Evolutionary conservation across 345 rosid genomes (phyloP), one percentile per base, ranked within the genome.

Genomic region (Trapa bicornis): DNA sequence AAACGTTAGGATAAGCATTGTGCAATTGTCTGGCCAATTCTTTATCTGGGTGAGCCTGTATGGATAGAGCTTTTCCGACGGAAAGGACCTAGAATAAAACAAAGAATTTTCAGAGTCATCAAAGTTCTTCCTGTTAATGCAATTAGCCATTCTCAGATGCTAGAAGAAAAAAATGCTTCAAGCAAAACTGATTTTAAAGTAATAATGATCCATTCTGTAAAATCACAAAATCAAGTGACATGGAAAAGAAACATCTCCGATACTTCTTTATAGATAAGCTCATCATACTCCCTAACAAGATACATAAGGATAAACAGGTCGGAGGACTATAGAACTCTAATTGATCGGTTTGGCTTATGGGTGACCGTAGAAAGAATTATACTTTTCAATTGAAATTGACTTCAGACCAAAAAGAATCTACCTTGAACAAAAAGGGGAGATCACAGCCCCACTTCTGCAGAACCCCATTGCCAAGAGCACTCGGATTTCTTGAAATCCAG

Each of bases 381-480:
- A 16, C 3, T 41, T 41, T 15, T 15, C 2, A 50, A 15, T 1
- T 15, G 56, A 50, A 50, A 50, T 16, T 50, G 56, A 50, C 15
- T 16, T 50, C 56, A 15, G 22, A 50, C 22, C 16, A 50, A 50
- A 50, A 15, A 50, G 56, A 50, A 0, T 48, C 16, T 16, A 4
- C 99, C 99, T 95, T 95, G 86, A 91, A 91, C 70, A 95, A 72
- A 75, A 89, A 95, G 17, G 99, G 99, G 61, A 95, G 97, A 87
- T 95, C 91, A 56, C 79, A 82, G 17, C 99, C 97, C 99, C 97
- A 95, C 75, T 80, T 82, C 45, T 78, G 71, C 79, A 91, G 71
- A 75, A 91, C 96, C 81, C 74, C 82, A 12, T 76, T 68, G 2
- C 99, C 99, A 9, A 95, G 90, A 47, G 83, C 91, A 70, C 75